Evolutionary conservation across 495 filamentous ascomycete genomes (phyloP).

Genomic region (Aspergillus diversus): DNA sequence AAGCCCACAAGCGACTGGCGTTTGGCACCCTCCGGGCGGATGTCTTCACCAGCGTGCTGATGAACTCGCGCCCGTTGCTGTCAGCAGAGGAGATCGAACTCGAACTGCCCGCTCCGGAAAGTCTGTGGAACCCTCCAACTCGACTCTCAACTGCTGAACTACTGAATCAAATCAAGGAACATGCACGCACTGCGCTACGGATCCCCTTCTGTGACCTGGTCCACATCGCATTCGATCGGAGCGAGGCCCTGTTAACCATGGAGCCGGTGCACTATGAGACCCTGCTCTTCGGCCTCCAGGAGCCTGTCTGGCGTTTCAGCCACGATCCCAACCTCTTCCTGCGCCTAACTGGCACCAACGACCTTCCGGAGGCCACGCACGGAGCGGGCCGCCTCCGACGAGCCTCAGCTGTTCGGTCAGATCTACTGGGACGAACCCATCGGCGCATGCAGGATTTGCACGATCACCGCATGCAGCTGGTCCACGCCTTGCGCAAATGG

Average conservation of each 20-base stretch:
- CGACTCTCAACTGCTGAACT: neutral
- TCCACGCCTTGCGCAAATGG: neutral
- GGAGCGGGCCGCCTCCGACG: neutral
- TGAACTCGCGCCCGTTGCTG: conserved; percentile 4
- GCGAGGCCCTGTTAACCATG: neutral
- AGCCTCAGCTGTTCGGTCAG: neutral
- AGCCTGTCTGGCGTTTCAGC: conserved; percentile 6
- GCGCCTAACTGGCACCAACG: neutral
- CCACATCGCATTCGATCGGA: neutral
- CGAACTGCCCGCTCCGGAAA: neutral
- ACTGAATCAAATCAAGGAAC: neutral
- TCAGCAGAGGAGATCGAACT: conserved; percentile 5
- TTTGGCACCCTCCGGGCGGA: conserved; percentile 1
- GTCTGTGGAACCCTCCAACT: neutral
- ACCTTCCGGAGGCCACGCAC: neutral
- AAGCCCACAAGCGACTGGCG: neutral
- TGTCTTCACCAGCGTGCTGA: conserved; percentile 4
- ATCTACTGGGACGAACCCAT: neutral
- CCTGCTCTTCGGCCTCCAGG: conserved; percentile 10
- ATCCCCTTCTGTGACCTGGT: neutral
- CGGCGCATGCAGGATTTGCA: neutral
- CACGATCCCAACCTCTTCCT: neutral
- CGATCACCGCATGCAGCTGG: neutral
- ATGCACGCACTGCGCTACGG: neutral
- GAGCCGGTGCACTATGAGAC: neutral